These are phyloP conservation scores for Aspergillus affinis DNA, from an alignment of 495 filamentous ascomycete species.

Conservation along the genomic window DNA sequence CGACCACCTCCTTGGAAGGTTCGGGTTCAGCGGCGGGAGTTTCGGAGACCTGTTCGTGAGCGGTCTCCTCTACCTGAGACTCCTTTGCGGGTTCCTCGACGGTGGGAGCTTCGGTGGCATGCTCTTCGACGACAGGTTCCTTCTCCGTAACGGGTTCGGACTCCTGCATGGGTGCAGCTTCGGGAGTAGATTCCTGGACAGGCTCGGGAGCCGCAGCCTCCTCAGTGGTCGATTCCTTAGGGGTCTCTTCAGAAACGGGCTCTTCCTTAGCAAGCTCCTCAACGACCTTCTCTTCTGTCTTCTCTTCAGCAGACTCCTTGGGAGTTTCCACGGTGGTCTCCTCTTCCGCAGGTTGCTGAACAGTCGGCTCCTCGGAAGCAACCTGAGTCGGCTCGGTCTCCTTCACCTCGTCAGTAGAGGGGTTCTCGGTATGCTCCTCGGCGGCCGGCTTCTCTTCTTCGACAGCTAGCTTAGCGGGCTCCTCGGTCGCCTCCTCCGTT, in stretches of 20 bases:
- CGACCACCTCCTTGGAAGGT: not conserved
- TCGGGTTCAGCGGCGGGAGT: not conserved
- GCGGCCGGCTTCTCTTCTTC: slow-evolving; percentile 1
- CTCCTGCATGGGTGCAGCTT: slow-evolving; percentile 8
- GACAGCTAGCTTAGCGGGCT: not conserved
- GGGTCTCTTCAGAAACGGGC: slow-evolving; percentile 1
- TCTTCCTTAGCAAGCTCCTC: slow-evolving; percentile 18
- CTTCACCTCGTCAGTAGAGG: slow-evolving; percentile 5
- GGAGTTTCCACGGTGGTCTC: slow-evolving; percentile 3
- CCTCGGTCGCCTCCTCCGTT: not conserved
- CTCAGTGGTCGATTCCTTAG: slow-evolving; percentile 2
- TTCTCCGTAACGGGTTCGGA: not conserved
- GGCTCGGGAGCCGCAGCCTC: slow-evolving; percentile 9
- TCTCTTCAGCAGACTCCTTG: slow-evolving; percentile 9
- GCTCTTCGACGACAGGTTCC: slow-evolving; percentile 15
- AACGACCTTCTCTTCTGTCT: slow-evolving; percentile 11
- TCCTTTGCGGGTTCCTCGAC: slow-evolving; percentile 8
- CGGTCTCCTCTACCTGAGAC: not conserved
- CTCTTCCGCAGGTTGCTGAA: slow-evolving; percentile 1
- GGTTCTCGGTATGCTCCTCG: slow-evolving; percentile 5
- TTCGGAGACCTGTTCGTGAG: not conserved
- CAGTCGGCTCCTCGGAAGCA: slow-evolving; percentile 6
- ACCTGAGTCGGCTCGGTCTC: slow-evolving; percentile 4
- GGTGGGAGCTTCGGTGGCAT: slow-evolving; percentile 15
- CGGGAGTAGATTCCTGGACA: not conserved